Evolutionary conservation across 495 filamentous ascomycete genomes (phyloP), one percentile per base, ranked within the genome.

Genomic region (Choiromyces venosus): DNA sequence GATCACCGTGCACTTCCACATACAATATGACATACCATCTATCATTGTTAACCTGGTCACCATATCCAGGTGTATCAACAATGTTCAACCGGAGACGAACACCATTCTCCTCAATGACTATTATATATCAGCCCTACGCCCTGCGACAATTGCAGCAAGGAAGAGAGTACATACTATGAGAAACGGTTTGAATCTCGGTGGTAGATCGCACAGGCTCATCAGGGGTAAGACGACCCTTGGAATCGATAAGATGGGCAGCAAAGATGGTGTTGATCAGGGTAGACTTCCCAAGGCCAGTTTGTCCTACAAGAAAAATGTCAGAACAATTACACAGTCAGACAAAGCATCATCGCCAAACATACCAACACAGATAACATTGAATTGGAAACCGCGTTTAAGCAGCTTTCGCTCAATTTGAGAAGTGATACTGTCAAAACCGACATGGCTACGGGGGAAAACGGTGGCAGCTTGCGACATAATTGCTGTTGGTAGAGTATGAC

Each of bases 261-360:
- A 99, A 99, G 88, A 99, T 98, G 84, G 95, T 99, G 88, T 99
- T 99, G 87, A 99, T 97, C 80, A 99, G 85, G 66, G 95, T 99
- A 37, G 94, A 97, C 86, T 99, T 99, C 83, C 95, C 95, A 74
- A 99, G 90, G 77, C 95, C 95, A 78, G 95, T 99, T 87, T 99
- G 95, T 78, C 95, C 95, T 99, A 82, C 73, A 75, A 67, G 46
- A 35, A 46, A 38, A 42, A 81, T 80, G 77, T 78, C 72, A 82
- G 79, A 81, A 69, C 76, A 81, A 86, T 79, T 86, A 82, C 74
- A 79, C 72, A 36, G 36, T 61, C 33, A 18, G 39, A 52, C 33
- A 46, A 38, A 29, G n/a, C 29, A 33, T 61, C 14, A 67, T 64
- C 36, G 56, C 61, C 5, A 61, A 52, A 90, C 94, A 82, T 86